These are phyloP conservation scores for Backusella morwellensis DNA, from an alignment of 192 early-diverging fungal species.

Conservation along the genomic window DNA sequence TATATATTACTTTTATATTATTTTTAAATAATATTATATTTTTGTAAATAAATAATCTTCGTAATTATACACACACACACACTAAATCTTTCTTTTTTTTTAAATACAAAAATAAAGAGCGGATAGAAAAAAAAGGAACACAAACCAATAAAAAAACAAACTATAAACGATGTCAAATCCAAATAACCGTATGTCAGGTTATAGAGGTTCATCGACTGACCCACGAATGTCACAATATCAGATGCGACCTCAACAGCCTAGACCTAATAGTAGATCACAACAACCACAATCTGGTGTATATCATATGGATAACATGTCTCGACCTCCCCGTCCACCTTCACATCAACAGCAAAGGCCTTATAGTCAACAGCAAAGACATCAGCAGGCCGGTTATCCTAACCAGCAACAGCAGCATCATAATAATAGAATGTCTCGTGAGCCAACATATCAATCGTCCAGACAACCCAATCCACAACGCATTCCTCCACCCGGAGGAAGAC, in stretches of 20 bases:
- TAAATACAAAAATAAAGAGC: background rate
- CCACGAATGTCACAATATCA: conserved; percentile 11
- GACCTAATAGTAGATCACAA: conserved; percentile 1
- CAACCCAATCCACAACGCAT: background rate
- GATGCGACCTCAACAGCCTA: background rate
- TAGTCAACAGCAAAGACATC: background rate
- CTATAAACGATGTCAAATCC: conserved; percentile 13
- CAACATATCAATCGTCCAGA: background rate
- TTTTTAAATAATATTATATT: background rate
- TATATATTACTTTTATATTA: conserved; percentile 3
- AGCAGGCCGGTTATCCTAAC: background rate
- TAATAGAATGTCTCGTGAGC: conserved; percentile 2
- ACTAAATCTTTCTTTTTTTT: background rate
- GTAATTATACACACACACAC: background rate
- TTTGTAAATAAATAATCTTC: background rate
- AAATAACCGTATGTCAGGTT: conserved; percentile 9
- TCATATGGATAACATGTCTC: conserved; percentile 7
- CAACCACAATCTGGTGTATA: conserved; percentile 4
- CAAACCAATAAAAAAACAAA: background rate
- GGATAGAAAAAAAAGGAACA: background rate
- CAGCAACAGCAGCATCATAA: background rate
- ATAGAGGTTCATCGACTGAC: conserved; percentile 8
- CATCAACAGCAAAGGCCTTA: conserved; percentile 2
- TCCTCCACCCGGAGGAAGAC: conserved; percentile 5
- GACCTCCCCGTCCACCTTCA: conserved; percentile 10